phyloP scores from a whole-genome alignment of 1,284 basidiomycete genomes.

The Entoloma clypeatum region DNA sequence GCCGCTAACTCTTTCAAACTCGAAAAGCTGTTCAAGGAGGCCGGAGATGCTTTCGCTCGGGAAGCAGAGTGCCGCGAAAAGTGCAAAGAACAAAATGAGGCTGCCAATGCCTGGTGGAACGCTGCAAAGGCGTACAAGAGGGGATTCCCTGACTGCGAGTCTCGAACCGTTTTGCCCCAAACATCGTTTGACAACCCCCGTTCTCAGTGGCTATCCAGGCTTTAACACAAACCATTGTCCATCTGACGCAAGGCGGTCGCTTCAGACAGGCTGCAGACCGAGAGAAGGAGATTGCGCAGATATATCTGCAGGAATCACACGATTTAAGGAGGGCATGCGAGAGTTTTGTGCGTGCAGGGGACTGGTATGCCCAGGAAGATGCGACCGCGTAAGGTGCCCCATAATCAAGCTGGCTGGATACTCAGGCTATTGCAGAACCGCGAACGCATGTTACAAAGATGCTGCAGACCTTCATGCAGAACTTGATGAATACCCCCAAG shows the following conservation, averaged over 20 bases:
- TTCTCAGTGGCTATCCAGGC: slow-evolving; percentile 84
- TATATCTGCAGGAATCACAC: slow-evolving; percentile 77
- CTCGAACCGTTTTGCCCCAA: slow-evolving; percentile 3
- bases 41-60: slow-evolving; percentile 82
- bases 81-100: slow-evolving; percentile 83
- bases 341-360: slow-evolving; percentile 89
- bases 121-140: slow-evolving; percentile 93
- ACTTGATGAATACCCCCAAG: slow-evolving; percentile 79
- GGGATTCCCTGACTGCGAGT: slow-evolving; percentile 77
- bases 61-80: slow-evolving; percentile 91
- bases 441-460: slow-evolving; percentile 94
- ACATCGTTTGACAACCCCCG: slow-evolving; percentile 9
- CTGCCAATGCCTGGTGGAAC: slow-evolving; percentile 97
- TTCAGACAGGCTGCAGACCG: slow-evolving; percentile 98
- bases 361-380: slow-evolving; percentile 97
- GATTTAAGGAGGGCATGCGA: slow-evolving; percentile 84
- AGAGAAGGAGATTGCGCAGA: slow-evolving; percentile 94
- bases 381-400: slow-evolving; percentile 80
- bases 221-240: slow-evolving; percentile 81
- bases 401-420: slow-evolving; percentile 5
- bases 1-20: slow-evolving; percentile 96
- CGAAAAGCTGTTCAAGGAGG: slow-evolving; percentile 88
- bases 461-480: slow-evolving; percentile 94
- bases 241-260: slow-evolving; percentile 81
- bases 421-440: slow-evolving; percentile 60